Conservation (phyloP, 495 filamentous ascomycete species). For the Penicillium diatomitis region DNA sequence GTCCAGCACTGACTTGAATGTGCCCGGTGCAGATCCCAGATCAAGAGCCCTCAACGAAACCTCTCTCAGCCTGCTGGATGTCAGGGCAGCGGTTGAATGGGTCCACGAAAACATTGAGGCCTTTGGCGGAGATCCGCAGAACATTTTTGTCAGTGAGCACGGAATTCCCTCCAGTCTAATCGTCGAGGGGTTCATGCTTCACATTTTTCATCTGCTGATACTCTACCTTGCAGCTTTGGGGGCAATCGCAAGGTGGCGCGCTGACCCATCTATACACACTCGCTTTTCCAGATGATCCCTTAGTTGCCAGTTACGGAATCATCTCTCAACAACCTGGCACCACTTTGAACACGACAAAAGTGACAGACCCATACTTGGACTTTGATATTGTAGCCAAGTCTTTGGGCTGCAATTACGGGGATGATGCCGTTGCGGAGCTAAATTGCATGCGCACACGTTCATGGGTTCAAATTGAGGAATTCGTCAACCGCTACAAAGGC, state of each 20-base stretch:
- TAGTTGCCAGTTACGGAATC: conserved; percentile 10
- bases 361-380: conserved; percentile 17
- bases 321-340: conserved; percentile 7
- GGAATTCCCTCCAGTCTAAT: too few species aligned
- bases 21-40: conserved; percentile 5
- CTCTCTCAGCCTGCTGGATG: conserved; percentile 48
- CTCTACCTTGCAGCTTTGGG: conserved; percentile 23
- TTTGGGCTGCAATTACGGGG: conserved; percentile 33
- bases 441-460: conserved; percentile 41
- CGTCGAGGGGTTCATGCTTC: too few species aligned
- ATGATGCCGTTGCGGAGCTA: conserved; percentile 18
- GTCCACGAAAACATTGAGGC: conserved; percentile 39
- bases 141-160: conserved; percentile 16
- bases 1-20: background rate
- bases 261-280: conserved; percentile 13
- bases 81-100: conserved; percentile 50
- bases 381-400: conserved; percentile 36
- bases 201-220: too few species aligned
- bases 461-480: conserved; percentile 25
- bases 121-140: conserved; percentile 51
- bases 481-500: conserved; percentile 19
- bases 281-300: conserved; percentile 11
- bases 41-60: conserved; percentile 16
- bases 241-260: conserved; percentile 26
- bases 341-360: background rate